These are phyloP conservation scores for Dactylonectria estremocensis DNA, from an alignment of 2,329 filamentous ascomycete species.

Conservation along the genomic window DNA sequence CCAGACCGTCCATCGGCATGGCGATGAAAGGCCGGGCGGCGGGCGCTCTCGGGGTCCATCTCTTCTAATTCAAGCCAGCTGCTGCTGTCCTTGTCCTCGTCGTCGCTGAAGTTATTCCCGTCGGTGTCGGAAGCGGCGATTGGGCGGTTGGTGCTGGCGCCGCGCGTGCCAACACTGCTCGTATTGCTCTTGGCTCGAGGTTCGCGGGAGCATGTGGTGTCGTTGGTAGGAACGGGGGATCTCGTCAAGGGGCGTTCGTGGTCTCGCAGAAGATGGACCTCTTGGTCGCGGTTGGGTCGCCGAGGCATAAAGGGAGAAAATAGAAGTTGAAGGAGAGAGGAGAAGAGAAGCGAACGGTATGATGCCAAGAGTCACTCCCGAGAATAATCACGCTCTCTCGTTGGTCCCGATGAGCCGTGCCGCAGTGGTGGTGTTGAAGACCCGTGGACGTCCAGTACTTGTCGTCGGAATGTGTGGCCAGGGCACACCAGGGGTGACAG, in stretches of 20 bases:
- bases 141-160: slow-evolving; percentile 43
- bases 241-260: slow-evolving; percentile 37
- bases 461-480: slow-evolving; percentile 29
- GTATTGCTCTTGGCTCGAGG: slow-evolving; percentile 39
- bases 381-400: slow-evolving; percentile 20
- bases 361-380: slow-evolving; percentile 25
- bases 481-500: slow-evolving; percentile 18
- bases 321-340: slow-evolving; percentile 27
- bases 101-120: slow-evolving; percentile 48
- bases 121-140: slow-evolving; percentile 49
- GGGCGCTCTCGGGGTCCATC: slow-evolving; percentile 59
- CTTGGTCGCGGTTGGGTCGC: slow-evolving; percentile 40
- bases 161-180: slow-evolving; percentile 46
- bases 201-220: slow-evolving; percentile 49
- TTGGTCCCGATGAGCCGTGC: slow-evolving; percentile 39
- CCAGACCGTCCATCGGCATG: slow-evolving; percentile 62
- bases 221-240: slow-evolving; percentile 38
- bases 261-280: slow-evolving; percentile 41
- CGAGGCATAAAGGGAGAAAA: slow-evolving; percentile 41
- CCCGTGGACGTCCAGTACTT: slow-evolving; percentile 23
- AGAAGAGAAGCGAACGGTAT: slow-evolving; percentile 32
- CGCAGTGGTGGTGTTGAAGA: slow-evolving; percentile 35
- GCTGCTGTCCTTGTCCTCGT: slow-evolving; percentile 52
- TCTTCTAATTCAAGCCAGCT: slow-evolving; percentile 49
- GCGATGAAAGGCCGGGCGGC: slow-evolving; percentile 63